Percentiles rank a stretch among this genome's conserved stretches.
Evolutionary conservation across 177 flowering plant species (phyloP).

Genomic region (Vitis hybrid): DNA sequence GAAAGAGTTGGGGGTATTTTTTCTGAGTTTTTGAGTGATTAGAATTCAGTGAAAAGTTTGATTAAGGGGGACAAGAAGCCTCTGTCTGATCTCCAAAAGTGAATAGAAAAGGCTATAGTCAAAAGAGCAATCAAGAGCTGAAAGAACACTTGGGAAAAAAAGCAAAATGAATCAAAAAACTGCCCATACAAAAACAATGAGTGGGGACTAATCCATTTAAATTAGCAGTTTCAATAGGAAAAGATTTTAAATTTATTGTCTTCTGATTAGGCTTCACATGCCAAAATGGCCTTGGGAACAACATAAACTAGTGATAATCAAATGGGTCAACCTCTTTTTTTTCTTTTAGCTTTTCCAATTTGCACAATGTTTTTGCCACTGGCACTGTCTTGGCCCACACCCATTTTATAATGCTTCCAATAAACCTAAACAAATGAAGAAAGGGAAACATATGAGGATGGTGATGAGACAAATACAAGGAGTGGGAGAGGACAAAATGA

Average conservation of each 20-base stretch:
- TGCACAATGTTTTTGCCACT: constrained; percentile 31
- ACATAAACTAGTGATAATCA: constrained; percentile 34
- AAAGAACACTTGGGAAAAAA: constrained; percentile 13
- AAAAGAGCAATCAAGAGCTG: constrained; percentile 39
- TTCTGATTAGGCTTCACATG: constrained; percentile 27
- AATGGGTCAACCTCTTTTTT: constrained; percentile 42
- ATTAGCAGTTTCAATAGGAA: constrained; percentile 29
- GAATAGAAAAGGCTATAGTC: constrained; percentile 42
- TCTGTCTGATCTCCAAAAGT: constrained; percentile 28
- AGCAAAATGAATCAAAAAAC: constrained; percentile 21
- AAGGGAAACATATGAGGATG: neutral
- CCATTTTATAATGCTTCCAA: too few relatives aligned
- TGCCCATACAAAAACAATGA: constrained; percentile 18
- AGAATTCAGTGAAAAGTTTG: neutral
- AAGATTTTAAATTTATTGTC: constrained; percentile 14
- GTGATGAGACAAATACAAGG: neutral
- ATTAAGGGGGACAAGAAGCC: constrained; percentile 1
- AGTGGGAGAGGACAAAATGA: neutral
- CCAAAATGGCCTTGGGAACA: constrained; percentile 55
- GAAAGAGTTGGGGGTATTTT: too few relatives aligned
- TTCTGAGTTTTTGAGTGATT: too few relatives aligned
- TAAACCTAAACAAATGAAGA: constrained; percentile 3
- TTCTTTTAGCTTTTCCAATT: constrained; percentile 25
- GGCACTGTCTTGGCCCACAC: constrained; percentile 20
- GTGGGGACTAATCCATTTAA: constrained; percentile 28